Evolutionary conservation across 352 stramenopile species (phyloP), one percentile per base, ranked within the genome.

Genomic region (Phytophthora meadii): DNA sequence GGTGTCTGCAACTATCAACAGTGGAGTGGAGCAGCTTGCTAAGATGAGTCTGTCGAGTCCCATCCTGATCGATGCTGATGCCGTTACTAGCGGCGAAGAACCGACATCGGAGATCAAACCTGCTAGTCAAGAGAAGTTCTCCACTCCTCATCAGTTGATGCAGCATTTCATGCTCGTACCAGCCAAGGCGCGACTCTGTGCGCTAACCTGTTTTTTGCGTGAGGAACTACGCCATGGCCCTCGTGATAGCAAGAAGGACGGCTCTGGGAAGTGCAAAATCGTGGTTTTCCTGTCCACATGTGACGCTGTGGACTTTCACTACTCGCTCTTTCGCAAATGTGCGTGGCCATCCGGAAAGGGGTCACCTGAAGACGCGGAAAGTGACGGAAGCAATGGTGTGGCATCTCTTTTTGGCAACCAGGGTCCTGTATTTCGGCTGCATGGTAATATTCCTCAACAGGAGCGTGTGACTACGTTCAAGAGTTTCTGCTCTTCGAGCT

Each of bases 231-330:
- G 69, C 28, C 30, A 73, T 41, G 77, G 61, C 39, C 74, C 75
- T 65, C 71, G 60, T 39, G 62, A 72, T 10, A 63, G 39, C 37
- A 70, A 62, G 19, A 54, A 55, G 59, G 41, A 30, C 14, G 57
- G 50, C 3, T 39, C 46, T 2, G 67, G 61, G 12, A 82, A 79
- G 22, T 91, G 76, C 61, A 95, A 95, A 68, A 87, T 98, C 25
- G 88, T 99, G 34, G 93, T 99, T 3, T 99, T 99, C 76, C 88
- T 99, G 73, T 98, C 94, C 7, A 99, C 96, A 9, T 99, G 97
- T 70, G 96, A 99, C 58, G 87, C 92, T 30, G 97, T 99, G 25
- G 97, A 99, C 67, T 99, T 98, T 78, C 93, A 99, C 61, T 89
- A 97, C 68, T 78, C 84, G 2, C 65, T 99, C 4, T 98, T 99